Percentiles rank a stretch among this genome's conserved stretches.
Conservation (phyloP, 2,329 filamentous ascomycete genomes). For the Cytospora piceicola region DNA sequence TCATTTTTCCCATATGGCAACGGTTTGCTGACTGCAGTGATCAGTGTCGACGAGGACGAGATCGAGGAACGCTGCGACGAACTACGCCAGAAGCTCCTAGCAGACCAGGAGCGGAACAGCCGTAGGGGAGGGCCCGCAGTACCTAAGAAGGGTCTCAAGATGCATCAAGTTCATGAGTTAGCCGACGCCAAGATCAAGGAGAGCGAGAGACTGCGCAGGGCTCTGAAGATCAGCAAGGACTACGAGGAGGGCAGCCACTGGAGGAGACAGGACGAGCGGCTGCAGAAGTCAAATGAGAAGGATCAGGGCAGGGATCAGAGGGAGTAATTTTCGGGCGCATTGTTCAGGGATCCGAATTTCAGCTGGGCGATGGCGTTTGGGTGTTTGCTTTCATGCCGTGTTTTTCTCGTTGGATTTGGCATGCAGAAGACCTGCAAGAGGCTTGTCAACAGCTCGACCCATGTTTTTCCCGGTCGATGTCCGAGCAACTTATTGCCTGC, state of each 20-base stretch:
- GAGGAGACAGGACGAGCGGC: conserved; percentile 78
- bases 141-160: conserved; percentile 69
- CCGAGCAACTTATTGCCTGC: neutral
- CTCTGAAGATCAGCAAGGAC: conserved; percentile 82
- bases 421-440: neutral
- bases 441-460: neutral
- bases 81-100: conserved; percentile 65
- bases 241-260: conserved; percentile 88
- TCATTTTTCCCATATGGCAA: neutral
- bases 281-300: conserved; percentile 50
- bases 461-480: neutral
- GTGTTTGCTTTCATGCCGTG: neutral
- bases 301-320: conserved; percentile 37
- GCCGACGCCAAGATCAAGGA: conserved; percentile 96
- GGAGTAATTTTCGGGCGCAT: conserved; percentile 1
- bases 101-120: conserved; percentile 54
- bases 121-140: conserved; percentile 39
- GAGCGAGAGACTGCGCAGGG: conserved; percentile 83
- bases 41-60: conserved; percentile 81
- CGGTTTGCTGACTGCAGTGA: conserved; percentile 27
- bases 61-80: conserved; percentile 78
- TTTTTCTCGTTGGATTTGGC: neutral
- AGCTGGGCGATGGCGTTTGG: conserved; percentile 12
- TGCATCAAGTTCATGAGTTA: conserved; percentile 93
- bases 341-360: neutral